Evolutionary conservation across 106 monocot species (phyloP).

Genomic region (Dioscorea zingiberensis): DNA sequence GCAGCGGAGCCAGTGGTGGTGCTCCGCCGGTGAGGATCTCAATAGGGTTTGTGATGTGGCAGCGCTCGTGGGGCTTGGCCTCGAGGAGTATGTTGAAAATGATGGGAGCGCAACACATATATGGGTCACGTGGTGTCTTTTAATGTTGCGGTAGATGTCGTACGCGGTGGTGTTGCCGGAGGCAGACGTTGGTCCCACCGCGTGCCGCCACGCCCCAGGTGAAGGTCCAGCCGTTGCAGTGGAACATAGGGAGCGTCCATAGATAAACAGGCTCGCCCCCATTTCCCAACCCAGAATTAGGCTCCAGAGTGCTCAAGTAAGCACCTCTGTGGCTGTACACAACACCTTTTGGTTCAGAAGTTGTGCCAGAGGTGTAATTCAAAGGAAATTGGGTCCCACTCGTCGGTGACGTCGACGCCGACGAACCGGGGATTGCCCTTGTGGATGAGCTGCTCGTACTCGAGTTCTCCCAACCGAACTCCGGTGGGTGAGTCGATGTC

Average conservation of each 20-base stretch:
- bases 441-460: constrained; percentile 58
- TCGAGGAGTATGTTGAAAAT: constrained; percentile 85
- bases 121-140: constrained; percentile 48
- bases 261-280: constrained; percentile 50
- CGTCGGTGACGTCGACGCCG: constrained; percentile 23
- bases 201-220: constrained; percentile 66
- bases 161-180: constrained; percentile 56
- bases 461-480: constrained; percentile 8
- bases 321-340: constrained; percentile 79
- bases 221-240: constrained; percentile 84
- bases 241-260: constrained; percentile 93
- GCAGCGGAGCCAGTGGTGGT: constrained; percentile 49
- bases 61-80: too few species aligned
- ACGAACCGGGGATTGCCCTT: constrained; percentile 20
- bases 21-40: constrained; percentile 49
- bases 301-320: constrained; percentile 42
- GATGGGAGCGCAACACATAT: constrained; percentile 77
- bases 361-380: constrained; percentile 92
- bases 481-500: constrained; percentile 22
- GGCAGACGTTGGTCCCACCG: constrained; percentile 84
- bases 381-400: constrained; percentile 80
- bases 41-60: too few species aligned
- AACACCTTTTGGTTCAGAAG: constrained; percentile 75
- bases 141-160: constrained; percentile 37
- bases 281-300: constrained; percentile 46